A percentile compares a stretch with the other conserved stretches of the same genome.
Evolutionary conservation across 179 eudicot genomes (phyloP).

Genomic region (Sideroxylon spinosum): DNA sequence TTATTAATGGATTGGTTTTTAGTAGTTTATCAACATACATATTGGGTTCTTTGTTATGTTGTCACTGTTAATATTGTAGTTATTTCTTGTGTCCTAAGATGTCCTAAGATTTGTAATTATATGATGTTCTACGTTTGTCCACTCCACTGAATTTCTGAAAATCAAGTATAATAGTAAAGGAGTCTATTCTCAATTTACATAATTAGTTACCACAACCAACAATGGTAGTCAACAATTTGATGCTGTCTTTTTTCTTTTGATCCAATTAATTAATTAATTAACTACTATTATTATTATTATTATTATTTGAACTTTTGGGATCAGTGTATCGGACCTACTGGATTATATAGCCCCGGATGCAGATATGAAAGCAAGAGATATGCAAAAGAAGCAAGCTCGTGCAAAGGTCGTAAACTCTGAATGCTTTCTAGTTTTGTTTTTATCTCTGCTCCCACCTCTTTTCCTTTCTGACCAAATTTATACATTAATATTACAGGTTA

Average conservation of each 20-base stretch:
- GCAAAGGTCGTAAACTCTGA: slow-evolving; percentile 54
- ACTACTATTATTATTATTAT: no score
- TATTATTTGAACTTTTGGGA: slow-evolving; percentile 25
- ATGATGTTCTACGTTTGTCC: background rate
- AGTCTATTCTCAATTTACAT: slow-evolving; percentile 2
- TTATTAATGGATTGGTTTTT: background rate
- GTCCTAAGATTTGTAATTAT: background rate
- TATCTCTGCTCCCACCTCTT: background rate
- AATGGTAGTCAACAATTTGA: background rate
- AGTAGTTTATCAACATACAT: background rate
- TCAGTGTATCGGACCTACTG: slow-evolving; percentile 89
- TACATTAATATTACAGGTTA: slow-evolving; percentile 41
- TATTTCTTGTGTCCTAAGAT: background rate
- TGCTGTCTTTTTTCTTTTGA: background rate
- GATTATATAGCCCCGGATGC: slow-evolving; percentile 89
- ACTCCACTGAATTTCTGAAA: no score
- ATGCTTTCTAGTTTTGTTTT: slow-evolving; percentile 4
- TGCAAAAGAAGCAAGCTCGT: slow-evolving; percentile 91
- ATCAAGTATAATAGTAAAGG: background rate
- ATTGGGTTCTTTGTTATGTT: background rate
- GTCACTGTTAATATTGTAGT: background rate
- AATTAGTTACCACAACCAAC: background rate
- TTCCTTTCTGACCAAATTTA: slow-evolving; percentile 4
- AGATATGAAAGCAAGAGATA: slow-evolving; percentile 81
- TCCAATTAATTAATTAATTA: background rate